A percentile compares a stretch with the other conserved stretches of the same genome.
phyloP scores from a whole-genome alignment of 257 asterid genomes.

The Lavandula angustifolia region DNA sequence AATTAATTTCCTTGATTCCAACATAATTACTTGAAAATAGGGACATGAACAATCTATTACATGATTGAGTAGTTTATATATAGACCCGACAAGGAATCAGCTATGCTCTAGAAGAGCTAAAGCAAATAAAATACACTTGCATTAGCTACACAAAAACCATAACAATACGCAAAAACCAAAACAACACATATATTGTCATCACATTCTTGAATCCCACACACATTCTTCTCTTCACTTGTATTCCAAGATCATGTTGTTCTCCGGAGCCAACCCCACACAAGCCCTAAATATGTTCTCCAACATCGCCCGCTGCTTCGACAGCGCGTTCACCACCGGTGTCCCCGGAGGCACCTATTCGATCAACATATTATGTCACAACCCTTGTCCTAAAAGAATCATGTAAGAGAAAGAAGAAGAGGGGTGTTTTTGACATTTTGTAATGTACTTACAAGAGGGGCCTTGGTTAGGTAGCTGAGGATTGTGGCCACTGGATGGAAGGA shows the following conservation, averaged over 20 bases:
- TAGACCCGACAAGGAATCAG: slow-evolving; percentile 5
- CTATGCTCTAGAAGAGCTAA: slow-evolving; percentile 29
- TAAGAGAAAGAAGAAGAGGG: background rate
- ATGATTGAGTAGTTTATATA: slow-evolving; percentile 1
- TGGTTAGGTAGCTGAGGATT: slow-evolving; percentile 91
- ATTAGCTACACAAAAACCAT: slow-evolving; percentile 25
- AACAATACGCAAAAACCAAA: no score
- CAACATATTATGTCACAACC: no score
- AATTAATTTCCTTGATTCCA: background rate
- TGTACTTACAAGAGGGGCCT: slow-evolving; percentile 93
- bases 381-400: background rate
- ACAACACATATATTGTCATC: no score
- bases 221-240: slow-evolving; percentile 57
- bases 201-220: slow-evolving; percentile 8
- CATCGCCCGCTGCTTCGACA: slow-evolving; percentile 94
- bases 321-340: slow-evolving; percentile 96
- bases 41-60: background rate
- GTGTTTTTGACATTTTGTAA: background rate
- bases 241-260: slow-evolving; percentile 97
- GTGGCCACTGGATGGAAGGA: slow-evolving; percentile 96
- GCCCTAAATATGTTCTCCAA: slow-evolving; percentile 97
- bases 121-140: slow-evolving; percentile 35
- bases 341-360: slow-evolving; percentile 89
- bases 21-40: background rate
- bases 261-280: slow-evolving; percentile 96